Evolutionary conservation across 768 basidiomycete species (phyloP), one percentile per base, ranked within the genome.

Genomic region (Dendrothele bispora): DNA sequence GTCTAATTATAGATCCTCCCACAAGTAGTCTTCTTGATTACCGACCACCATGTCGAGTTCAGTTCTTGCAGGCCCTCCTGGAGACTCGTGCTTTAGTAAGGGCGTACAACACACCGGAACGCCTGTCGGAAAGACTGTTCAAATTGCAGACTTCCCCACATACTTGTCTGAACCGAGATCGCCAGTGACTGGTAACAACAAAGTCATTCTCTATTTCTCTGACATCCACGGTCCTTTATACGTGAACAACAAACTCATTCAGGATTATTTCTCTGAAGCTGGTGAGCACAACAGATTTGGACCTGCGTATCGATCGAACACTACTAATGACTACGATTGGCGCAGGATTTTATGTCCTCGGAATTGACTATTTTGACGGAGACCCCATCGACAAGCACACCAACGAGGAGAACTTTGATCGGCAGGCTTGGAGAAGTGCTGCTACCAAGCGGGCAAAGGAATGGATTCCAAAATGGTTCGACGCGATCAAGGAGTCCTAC

Each of bases 301-400:
- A 14, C 11, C 8, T 25, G 20, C 39, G 12, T 26, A 14, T 21
- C 1, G n/a, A 5, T 41, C 24, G 22, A 21, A n/a, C 35, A 10
- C 21, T 7, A 18, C 4, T 7, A 11, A 30, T 11, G 22, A 7
- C 14, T 43, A 27, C n/a, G n/a, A 43, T 24, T 7, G 18, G 6
- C 15, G 18, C 36, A 84, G 83, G 83, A 1, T 85, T 76, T 56
- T 62, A 69, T 37, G 82, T 85, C 4, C 60, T 84, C 4, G 82
- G 80, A 2, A 61, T 78, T 34, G 84, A 86, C 51, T 85, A 83
- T 61, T 84, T 86, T 62, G 72, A 82, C 41, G 81, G 83, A 6
- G 79, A 84, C 44, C 68, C 75, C 10, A 55, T 84, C 1, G 55
- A 73, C n/a, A 45, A 55, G 1, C 71, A 77, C 51, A 58, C 63